Base-by-base conservation (phyloP, 208 protist genomes). In the Angomonas desouzai region DNA sequence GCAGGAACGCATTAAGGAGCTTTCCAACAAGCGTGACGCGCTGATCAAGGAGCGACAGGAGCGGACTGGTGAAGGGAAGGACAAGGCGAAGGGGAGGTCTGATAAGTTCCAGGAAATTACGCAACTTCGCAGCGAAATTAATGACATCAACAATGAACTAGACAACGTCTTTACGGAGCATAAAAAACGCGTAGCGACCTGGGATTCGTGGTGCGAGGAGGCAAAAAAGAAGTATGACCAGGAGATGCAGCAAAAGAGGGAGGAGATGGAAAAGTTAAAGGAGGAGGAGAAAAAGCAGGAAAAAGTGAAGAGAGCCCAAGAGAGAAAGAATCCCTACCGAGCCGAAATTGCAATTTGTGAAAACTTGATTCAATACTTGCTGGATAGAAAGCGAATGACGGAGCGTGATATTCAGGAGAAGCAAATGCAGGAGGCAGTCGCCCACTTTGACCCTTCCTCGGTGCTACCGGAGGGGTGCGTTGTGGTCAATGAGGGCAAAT, bases 401-500 rank as follows among this genome's bases (percentile, higher is more conserved):
- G 51, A 70, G 60, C 73, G 68, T 13, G 88, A 94, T 13, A 77
- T 84, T 34, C 83, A 76, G 66, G 83, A 83, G 40, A 63, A 68
- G 16, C 67, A 64, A 38, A 68, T 55, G 23, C 68, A 73, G 22
- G 64, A 79, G 30, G 85, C 82, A 1, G 85, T 79, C 1, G 83
- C 77, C 3, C 58, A 74, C 30, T 94, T 92, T 68, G 85, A 94
- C 55, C 75, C 85, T 23, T 22, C 68, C 2, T 67, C 70, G 40
- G 77, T 71, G 18, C 73, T 76, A 2, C 88, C 88, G 0, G 64
- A 68, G 3, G 88, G 88, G 66, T 87, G 60, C 33, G 76, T 87
- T 0, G 70, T 94, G 33, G 48, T 91, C 11, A 91, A 83, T 56
- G 80, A 88, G 48, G 70, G 82, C 62, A 91, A 89, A 38, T 89